Evolutionary conservation across 73 alveolate genomes (phyloP).

Genomic region (Loxodes magnus): DNA sequence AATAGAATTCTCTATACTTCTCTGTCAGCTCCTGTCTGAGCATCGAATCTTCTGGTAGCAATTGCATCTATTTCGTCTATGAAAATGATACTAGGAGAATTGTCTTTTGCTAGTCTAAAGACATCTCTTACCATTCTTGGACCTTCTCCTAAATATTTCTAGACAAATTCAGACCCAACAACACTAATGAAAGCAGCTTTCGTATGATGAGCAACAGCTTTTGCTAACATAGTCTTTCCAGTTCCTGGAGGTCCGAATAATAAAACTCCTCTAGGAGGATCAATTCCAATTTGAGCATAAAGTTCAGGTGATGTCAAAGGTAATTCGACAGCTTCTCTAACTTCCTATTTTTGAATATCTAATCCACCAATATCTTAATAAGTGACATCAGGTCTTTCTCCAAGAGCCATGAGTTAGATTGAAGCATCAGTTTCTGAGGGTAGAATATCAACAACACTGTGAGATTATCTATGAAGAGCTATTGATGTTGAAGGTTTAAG

Average conservation of each 20-base stretch:
- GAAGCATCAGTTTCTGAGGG: slow-evolving; percentile 98
- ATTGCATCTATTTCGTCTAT: slow-evolving; percentile 98
- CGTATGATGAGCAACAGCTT: slow-evolving; percentile 96
- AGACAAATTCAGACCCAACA: slow-evolving; percentile 98
- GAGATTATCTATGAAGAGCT: slow-evolving; percentile 98
- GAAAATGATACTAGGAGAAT: slow-evolving; percentile 98
- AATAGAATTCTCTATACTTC: slow-evolving; percentile 87
- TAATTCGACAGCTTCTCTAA: slow-evolving; percentile 98
- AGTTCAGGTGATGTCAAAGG: slow-evolving; percentile 98
- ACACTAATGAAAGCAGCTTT: slow-evolving; percentile 95
- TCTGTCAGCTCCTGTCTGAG: slow-evolving; percentile 96
- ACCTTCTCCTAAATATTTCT: slow-evolving; percentile 99
- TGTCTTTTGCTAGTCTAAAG: slow-evolving; percentile 96
- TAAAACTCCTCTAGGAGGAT: slow-evolving; percentile 98
- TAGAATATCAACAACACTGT: slow-evolving; percentile 96
- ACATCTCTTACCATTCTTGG: slow-evolving; percentile 99
- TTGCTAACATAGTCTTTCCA: slow-evolving; percentile 99
- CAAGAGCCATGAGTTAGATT: slow-evolving; percentile 81
- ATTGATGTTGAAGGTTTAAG: slow-evolving; percentile 94
- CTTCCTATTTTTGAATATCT: slow-evolving; percentile 98
- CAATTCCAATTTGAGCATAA: slow-evolving; percentile 96
- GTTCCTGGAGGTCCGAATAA: slow-evolving; percentile 99
- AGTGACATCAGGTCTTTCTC: slow-evolving; percentile 99
- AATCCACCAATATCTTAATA: slow-evolving; percentile 95
- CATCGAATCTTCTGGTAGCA: slow-evolving; percentile 89